Base-by-base conservation (phyloP, 495 filamentous ascomycete species). In the Daldinia childiae region DNA sequence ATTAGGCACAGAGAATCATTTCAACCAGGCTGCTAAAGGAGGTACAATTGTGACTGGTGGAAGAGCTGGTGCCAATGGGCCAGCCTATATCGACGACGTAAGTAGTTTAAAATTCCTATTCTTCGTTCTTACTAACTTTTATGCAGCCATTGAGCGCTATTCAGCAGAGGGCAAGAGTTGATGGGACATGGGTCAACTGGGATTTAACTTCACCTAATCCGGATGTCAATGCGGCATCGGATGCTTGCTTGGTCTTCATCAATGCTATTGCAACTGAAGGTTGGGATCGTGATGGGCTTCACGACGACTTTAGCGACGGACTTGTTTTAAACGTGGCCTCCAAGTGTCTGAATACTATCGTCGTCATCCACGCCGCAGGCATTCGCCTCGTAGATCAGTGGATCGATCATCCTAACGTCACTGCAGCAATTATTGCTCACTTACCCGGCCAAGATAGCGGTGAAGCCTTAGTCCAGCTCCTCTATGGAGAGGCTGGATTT, bases 201-300 rank as follows among this genome's bases (percentile, higher is more conserved):
- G 85, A 82, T 59, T 81, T 76, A 68, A 77, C 73, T 51, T 82
- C 73, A 56, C 48, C 62, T 61, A 68, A 76, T 6, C 82, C 84
- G 0, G 51, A 69, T 11, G 82, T 86, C 17, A 77, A 84, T 62
- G 76, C 75, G 9, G 78, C 80, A 24, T 86, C 90, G 21, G 90
- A 93, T 71, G 84, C 92, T n/a, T 91, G 89, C 73, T 68, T 90
- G 0, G 85, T 92, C 0, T 88, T 92, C 64, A 84, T 87, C 66
- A 92, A 90, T 66, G 82, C 82, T 6, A 88, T 84, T 57, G 83
- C 89, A 0, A 83, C 85, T 0, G 90, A 93, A 67, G 86, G 79
- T 5, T 78, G 76, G 65, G 85, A 87, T 66, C 80, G 85, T 14
- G 67, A 79, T 0, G 76, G 75, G 5, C 63, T 82, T 1, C 74